Percentiles rank a stretch among this genome's conserved stretches.
These are phyloP conservation scores for Hydnomerulius pinastri DNA, from an alignment of 768 basidiomycete species.

Conservation along the genomic window DNA sequence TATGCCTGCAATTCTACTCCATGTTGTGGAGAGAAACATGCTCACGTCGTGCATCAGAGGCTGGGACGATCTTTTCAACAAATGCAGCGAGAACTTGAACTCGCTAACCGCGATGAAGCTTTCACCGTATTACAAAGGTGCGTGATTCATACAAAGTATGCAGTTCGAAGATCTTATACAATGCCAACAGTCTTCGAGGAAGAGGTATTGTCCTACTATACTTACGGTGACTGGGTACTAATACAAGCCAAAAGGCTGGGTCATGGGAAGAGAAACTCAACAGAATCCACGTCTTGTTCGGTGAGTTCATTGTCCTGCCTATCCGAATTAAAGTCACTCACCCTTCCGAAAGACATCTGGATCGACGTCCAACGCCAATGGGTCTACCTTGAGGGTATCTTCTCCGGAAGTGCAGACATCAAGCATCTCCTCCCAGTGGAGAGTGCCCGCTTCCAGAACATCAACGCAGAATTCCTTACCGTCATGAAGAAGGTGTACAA, in stretches of 20 bases:
- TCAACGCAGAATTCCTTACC: conserved; percentile 95
- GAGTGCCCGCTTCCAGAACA: conserved; percentile 96
- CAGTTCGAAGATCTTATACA: conserved; percentile 2
- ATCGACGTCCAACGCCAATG: conserved; percentile 99
- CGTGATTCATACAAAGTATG: conserved; percentile 3
- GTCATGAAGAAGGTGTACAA: conserved; percentile 99
- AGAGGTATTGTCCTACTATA: conserved; percentile 51
- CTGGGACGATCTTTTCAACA: conserved; percentile 96
- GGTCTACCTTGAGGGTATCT: conserved; percentile 99
- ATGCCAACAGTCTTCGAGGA: conserved; percentile 74
- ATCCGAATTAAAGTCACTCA: background rate
- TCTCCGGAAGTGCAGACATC: conserved; percentile 99
- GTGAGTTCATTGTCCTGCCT: conserved; percentile 40
- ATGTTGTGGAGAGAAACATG: too few species aligned
- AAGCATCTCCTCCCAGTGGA: conserved; percentile 98
- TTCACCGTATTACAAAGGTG: conserved; percentile 97
- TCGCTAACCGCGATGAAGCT: conserved; percentile 96
- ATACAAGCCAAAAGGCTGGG: conserved; percentile 52
- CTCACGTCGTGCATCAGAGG: conserved; percentile 52
- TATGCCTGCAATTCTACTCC: conserved; percentile 30
- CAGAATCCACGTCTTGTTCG: conserved; percentile 94
- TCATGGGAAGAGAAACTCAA: conserved; percentile 98
- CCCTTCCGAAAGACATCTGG: conserved; percentile 77
- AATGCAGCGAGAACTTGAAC: conserved; percentile 96
- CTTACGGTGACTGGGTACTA: background rate